Evolutionary conservation across 2,329 filamentous ascomycete species (phyloP), one percentile per base, ranked within the genome.

Genomic region (Phoma herbarum): DNA sequence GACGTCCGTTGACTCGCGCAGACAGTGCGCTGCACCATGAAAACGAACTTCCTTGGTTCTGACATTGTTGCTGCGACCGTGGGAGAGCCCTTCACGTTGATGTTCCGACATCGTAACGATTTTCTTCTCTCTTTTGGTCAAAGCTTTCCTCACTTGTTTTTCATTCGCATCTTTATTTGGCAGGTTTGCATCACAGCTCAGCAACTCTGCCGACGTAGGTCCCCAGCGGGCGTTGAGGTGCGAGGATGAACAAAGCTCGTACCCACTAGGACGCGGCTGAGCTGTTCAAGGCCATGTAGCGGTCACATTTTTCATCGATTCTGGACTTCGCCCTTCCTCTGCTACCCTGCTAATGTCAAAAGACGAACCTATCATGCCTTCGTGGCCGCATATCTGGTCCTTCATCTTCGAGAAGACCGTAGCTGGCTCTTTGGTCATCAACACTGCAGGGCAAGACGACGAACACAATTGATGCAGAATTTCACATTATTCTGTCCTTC

Each of bases 11-110:
- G 37, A 44, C 37, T 50, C 39, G 50, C 20, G 56, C 49, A 35
- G 46, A 26, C 56, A 45, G 45, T 59, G 49, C 56, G 31, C 25
- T 37, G 28, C 55, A 28, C 50, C 31, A n/a, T 29, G 25, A 23
- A 37, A 50, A 46, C 45, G 29, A 20, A n/a, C 16, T 48, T 48
- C 44, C 28, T 47, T 49, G 49, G 46, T 23, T 52, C 47, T 26
- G 54, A 47, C 47, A 20, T 45, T 53, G n/a, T 49, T 53, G 14
- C 49, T 49, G 16, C 23, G 11, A 53, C 33, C 31, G 44, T 49
- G 50, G 56, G 49, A 39, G 20, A 49, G 23, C 20, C 29, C 16
- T 6, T 33, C 16, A 31, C 20, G 4, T 11, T 33, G n/a, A 33
- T 9, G 5, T 47, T 46, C 23, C 4, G 26, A 23, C 2, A n/a